These are phyloP conservation scores for Camptophora hylomeconis DNA, from an alignment of 2,329 filamentous ascomycete species.

Conservation along the genomic window DNA sequence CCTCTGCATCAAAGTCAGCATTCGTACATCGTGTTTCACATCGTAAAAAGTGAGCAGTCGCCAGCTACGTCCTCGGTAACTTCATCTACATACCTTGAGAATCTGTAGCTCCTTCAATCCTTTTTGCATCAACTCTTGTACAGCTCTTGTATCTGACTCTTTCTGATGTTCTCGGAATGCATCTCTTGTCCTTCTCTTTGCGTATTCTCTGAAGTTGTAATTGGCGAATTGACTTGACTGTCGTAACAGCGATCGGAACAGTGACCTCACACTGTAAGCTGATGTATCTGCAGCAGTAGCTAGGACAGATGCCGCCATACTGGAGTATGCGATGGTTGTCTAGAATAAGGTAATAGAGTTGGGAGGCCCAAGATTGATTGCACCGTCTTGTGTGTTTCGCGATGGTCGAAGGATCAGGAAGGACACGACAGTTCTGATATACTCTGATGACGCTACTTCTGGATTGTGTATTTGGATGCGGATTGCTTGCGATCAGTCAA, in stretches of 20 bases:
- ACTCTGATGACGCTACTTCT: too few species aligned
- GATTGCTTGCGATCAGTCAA: too few species aligned
- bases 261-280: slow-evolving; percentile 34
- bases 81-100: slow-evolving; percentile 60
- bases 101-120: slow-evolving; percentile 76
- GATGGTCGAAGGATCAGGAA: too few species aligned
- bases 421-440: too few species aligned
- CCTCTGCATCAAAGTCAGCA: slow-evolving; percentile 49
- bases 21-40: not conserved
- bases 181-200: slow-evolving; percentile 77
- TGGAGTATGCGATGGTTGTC: slow-evolving; percentile 5
- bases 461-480: too few species aligned
- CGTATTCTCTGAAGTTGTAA: slow-evolving; percentile 98
- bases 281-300: slow-evolving; percentile 24
- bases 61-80: not conserved
- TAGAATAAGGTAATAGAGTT: slow-evolving; percentile 1
- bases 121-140: slow-evolving; percentile 83
- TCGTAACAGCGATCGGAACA: slow-evolving; percentile 79
- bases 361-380: slow-evolving; percentile 1
- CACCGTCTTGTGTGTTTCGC: too few species aligned
- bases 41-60: not conserved
- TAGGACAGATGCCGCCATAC: slow-evolving; percentile 31
- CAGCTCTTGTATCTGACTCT: slow-evolving; percentile 58
- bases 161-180: slow-evolving; percentile 70
- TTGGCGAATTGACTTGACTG: slow-evolving; percentile 76